These are phyloP conservation scores for Phoenix roebelenii DNA, from an alignment of 176 grass and related monocot genomes.

Conservation along the genomic window DNA sequence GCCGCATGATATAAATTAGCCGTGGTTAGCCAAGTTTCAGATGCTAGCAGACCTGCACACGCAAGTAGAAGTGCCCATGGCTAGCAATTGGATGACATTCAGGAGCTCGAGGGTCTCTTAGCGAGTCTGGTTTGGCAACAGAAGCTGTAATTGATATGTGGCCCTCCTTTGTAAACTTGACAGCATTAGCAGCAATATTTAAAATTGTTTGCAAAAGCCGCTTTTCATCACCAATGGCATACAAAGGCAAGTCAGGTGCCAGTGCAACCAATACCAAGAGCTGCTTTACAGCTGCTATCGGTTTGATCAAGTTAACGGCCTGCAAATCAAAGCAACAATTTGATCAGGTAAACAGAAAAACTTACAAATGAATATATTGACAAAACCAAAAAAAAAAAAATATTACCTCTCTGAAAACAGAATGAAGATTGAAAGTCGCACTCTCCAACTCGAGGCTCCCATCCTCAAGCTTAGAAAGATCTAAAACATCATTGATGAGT, in stretches of 20 bases:
- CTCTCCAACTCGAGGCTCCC: too few species aligned
- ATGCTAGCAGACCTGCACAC: constrained; percentile 47
- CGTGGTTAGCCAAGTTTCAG: neutral
- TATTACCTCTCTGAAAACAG: too few species aligned
- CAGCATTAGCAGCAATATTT: constrained; percentile 19
- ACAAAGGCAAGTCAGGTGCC: constrained; percentile 14
- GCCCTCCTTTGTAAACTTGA: constrained; percentile 25
- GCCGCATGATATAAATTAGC: too few species aligned
- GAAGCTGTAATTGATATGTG: constrained; percentile 17
- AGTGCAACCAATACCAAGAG: neutral
- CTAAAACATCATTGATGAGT: too few species aligned
- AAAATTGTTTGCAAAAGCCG: constrained; percentile 12
- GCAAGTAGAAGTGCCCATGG: constrained; percentile 60
- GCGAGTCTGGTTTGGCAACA: constrained; percentile 8
- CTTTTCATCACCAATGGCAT: constrained; percentile 20
- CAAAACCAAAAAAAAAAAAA: neutral
- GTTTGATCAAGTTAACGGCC: constrained; percentile 17
- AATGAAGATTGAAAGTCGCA: too few species aligned
- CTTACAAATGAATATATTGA: neutral
- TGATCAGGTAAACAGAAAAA: neutral
- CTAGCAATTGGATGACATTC: constrained; percentile 4
- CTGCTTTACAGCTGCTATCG: constrained; percentile 19
- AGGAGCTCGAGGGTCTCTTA: constrained; percentile 16
- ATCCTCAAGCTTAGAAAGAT: too few species aligned
- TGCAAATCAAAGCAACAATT: neutral